These are phyloP conservation scores for Phyllosticta citriasiana DNA, from an alignment of 2,329 filamentous ascomycete species.

Conservation along the genomic window DNA sequence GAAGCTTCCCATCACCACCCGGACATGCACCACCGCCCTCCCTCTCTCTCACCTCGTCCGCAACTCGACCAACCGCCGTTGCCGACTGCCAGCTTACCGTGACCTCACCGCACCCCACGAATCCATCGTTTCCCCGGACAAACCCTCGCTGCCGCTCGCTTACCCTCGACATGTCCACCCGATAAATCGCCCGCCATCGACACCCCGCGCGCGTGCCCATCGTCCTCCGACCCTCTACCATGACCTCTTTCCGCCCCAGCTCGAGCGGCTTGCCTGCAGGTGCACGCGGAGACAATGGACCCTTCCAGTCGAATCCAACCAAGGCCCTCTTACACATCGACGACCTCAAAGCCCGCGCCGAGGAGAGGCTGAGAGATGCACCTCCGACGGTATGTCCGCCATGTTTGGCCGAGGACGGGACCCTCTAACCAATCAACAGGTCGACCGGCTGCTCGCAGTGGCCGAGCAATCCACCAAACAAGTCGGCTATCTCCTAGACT, in stretches of 20 bases:
- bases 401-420: background rate
- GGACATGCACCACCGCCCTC: background rate
- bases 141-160: background rate
- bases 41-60: background rate
- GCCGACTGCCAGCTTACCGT: background rate
- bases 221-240: conserved; percentile 2
- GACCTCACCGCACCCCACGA: background rate
- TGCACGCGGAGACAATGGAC: conserved; percentile 19
- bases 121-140: background rate
- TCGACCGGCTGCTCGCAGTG: conserved; percentile 29
- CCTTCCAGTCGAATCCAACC: conserved; percentile 14
- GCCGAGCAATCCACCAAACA: conserved; percentile 33
- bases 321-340: conserved; percentile 29
- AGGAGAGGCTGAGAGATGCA: conserved; percentile 23
- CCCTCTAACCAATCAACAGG: conserved; percentile 17
- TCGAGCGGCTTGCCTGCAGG: conserved; percentile 16
- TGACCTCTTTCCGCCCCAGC: conserved; percentile 15
- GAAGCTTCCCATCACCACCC: background rate
- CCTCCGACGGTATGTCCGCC: conserved; percentile 19
- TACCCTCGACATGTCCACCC: conserved; percentile 1
- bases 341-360: conserved; percentile 33
- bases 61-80: background rate
- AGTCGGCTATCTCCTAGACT: conserved; percentile 51
- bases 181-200: background rate
- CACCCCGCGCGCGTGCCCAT: conserved; percentile 1